Evolutionary conservation across 768 basidiomycete species (phyloP), one percentile per base, ranked within the genome.

Genomic region (Russula abietina): DNA sequence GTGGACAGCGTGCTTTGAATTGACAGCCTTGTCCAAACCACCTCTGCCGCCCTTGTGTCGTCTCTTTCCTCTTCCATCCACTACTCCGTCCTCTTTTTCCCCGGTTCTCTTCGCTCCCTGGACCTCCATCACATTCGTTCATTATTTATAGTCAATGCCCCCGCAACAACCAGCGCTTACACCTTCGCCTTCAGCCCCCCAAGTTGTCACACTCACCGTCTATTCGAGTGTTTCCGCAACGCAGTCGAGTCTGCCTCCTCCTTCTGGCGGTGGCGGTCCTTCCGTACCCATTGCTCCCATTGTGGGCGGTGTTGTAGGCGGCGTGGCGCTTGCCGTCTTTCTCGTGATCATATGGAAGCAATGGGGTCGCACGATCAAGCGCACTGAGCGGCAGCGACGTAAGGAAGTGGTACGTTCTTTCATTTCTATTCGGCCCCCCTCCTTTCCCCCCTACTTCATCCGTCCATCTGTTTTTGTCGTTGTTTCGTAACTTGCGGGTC

Each of bases 241-340:
- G n/a, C 36, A 54, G 3, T 43, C 63, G 4, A 61, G 56, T 28
- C 16, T 65, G 2, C 57, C 65, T 8, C 0, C 62, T 56, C 17
- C 53, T 55, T 12, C 63, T 53, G 6, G 45, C 24, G 48, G 48
- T 17, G 30, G 51, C 11, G 36, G 45, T 48, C 1, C 68, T 0
- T 24, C 67, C 39, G 65, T 83, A 8, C 83, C 83, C 9, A 69
- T 84, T 11, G 78, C 70, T 12, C 78, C 81, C 12, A 80, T 85
- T 63, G 80, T 74, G 7, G 82, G 82, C 7, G 83, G 83, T 10
- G 72, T 76, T 0, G 74, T 69, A 2, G 83, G 74, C 0, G 84
- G 84, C 24, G 74, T 77, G 33, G 56, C 77, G 9, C 72, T 85
- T 12, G 82, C 81, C 6, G 59, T 83, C 19, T 68, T 73, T 8